A percentile compares a stretch with the other conserved stretches of the same genome.
phyloP scores from a whole-genome alignment of 2,329 filamentous ascomycete species.

The Pseudophaeomoniella oleicola region DNA sequence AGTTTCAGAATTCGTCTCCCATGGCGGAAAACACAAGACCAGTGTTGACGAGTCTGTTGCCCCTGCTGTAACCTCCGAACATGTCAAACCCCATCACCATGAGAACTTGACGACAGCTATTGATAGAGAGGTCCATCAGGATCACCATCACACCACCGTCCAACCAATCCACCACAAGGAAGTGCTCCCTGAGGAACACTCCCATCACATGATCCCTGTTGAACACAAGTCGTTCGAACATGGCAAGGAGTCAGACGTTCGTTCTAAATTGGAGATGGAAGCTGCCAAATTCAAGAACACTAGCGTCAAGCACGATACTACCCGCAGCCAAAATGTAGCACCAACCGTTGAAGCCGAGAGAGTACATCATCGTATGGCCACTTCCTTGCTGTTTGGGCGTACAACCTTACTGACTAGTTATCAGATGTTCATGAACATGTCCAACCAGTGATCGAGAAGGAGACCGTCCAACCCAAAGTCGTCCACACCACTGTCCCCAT shows the following conservation, averaged over 20 bases:
- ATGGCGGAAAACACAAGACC: conserved; percentile 53
- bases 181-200: conserved; percentile 47
- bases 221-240: conserved; percentile 50
- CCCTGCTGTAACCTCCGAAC: conserved; percentile 46
- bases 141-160: conserved; percentile 56
- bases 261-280: conserved; percentile 37
- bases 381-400: conserved; percentile 8
- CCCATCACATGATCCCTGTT: conserved; percentile 42
- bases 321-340: conserved; percentile 32
- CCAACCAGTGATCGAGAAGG: conserved; percentile 57
- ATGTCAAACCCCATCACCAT: conserved; percentile 43
- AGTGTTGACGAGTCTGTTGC: conserved; percentile 52
- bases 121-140: conserved; percentile 56
- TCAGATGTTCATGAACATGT: conserved; percentile 50
- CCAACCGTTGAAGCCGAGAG: conserved; percentile 45
- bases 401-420: conserved; percentile 2
- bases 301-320: conserved; percentile 29
- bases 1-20: conserved; percentile 45
- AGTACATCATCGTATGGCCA: conserved; percentile 38
- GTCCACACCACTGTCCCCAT: conserved; percentile 59
- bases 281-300: conserved; percentile 38
- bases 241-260: conserved; percentile 36
- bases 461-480: conserved; percentile 43
- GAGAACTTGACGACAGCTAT: conserved; percentile 49
- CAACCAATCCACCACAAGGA: conserved; percentile 47